These are phyloP conservation scores for Amauroascus verrucosus DNA, from an alignment of 2,329 filamentous ascomycete species.

Conservation along the genomic window DNA sequence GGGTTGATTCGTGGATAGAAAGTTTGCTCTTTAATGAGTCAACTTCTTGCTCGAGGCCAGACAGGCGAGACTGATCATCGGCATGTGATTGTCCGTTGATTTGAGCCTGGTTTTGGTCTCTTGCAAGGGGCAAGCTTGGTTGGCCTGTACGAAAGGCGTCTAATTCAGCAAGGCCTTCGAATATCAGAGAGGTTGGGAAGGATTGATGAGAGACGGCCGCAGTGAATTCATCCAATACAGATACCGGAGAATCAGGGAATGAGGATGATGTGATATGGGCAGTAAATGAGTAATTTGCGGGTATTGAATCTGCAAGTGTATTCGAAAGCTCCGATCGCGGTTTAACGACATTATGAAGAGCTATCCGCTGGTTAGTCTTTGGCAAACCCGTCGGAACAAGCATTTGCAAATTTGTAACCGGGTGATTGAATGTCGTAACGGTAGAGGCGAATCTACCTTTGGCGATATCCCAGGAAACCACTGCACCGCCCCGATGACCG, in stretches of 20 bases:
- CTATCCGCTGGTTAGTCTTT: constrained; percentile 28
- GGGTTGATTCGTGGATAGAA: constrained; percentile 25
- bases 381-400: constrained; percentile 49
- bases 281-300: constrained; percentile 35
- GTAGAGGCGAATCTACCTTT: constrained; percentile 58
- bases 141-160: constrained; percentile 20
- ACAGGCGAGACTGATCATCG: constrained; percentile 21
- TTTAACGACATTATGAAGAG: constrained; percentile 59
- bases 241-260: constrained; percentile 10
- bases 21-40: constrained; percentile 29
- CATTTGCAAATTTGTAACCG: constrained; percentile 73
- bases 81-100: neutral
- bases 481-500: constrained; percentile 68
- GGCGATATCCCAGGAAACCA: constrained; percentile 70
- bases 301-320: constrained; percentile 30
- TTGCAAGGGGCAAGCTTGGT: constrained; percentile 14
- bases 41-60: constrained; percentile 33
- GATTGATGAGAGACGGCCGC: constrained; percentile 31
- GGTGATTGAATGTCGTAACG: constrained; percentile 62
- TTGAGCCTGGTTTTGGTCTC: constrained; percentile 11
- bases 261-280: constrained; percentile 27
- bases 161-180: constrained; percentile 35
- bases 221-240: constrained; percentile 24
- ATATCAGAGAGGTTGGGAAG: constrained; percentile 31
- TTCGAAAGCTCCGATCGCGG: constrained; percentile 44